phyloP scores from a whole-genome alignment of 768 basidiomycete genomes.

The Rhizopogon vulgaris region DNA sequence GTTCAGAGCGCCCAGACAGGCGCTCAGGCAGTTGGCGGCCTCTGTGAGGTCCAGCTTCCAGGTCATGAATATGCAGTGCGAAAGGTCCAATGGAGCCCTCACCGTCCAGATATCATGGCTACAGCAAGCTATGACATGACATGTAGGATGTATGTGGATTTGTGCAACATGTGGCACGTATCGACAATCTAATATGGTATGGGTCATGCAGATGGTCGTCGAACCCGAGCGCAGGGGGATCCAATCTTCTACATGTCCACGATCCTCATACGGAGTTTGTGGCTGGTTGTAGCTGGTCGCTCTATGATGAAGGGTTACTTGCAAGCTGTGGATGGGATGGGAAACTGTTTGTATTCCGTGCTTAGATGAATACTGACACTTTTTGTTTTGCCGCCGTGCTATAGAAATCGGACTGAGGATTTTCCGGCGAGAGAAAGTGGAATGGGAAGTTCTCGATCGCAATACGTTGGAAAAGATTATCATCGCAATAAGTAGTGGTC shows the following conservation, averaged over 20 bases:
- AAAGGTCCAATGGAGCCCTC: slow-evolving; percentile 86
- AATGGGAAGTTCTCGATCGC: not conserved
- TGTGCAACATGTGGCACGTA: not conserved
- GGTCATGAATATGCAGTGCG: slow-evolving; percentile 91
- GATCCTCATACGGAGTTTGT: slow-evolving; percentile 94
- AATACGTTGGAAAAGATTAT: not conserved
- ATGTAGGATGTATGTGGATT: slow-evolving; percentile 67
- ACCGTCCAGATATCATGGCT: slow-evolving; percentile 63
- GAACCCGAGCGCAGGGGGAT: slow-evolving; percentile 39
- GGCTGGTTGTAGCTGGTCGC: slow-evolving; percentile 86
- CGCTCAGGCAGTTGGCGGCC: slow-evolving; percentile 56
- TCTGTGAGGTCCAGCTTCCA: slow-evolving; percentile 61
- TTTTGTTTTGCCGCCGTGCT: not conserved
- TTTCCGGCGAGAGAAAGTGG: not conserved
- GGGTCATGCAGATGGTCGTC: slow-evolving; percentile 61
- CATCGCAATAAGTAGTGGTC: too few relatives aligned
- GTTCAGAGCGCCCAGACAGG: slow-evolving; percentile 47
- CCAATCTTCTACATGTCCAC: slow-evolving; percentile 63
- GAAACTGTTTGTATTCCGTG: slow-evolving; percentile 69
- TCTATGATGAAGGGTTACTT: slow-evolving; percentile 81
- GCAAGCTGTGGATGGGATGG: slow-evolving; percentile 94
- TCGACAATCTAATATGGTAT: not conserved
- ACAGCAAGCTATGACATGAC: slow-evolving; percentile 93
- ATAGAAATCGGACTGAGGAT: not conserved
- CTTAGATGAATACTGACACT: not conserved